phyloP scores from a whole-genome alignment of 768 basidiomycete genomes.

The Mycena rebaudengoi region DNA sequence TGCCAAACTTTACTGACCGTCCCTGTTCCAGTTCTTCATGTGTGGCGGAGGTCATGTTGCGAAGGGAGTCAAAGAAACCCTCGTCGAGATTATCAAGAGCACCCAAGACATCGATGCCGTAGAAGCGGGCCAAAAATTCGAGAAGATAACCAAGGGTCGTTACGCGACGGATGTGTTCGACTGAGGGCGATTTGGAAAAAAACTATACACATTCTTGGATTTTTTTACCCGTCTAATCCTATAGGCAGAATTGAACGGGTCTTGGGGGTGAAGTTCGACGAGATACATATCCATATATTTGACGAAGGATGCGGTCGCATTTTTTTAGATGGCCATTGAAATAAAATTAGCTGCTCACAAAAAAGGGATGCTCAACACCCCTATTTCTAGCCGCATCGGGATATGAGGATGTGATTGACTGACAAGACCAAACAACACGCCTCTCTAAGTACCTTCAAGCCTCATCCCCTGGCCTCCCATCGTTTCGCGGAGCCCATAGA shows the following conservation, averaged over 20 bases:
- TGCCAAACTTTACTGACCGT: not conserved
- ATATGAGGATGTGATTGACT: too few species aligned
- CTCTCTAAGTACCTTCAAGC: not conserved
- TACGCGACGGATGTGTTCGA: conserved; percentile 58
- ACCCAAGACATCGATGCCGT: conserved; percentile 27
- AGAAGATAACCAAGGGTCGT: conserved; percentile 44
- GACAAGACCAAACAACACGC: not conserved
- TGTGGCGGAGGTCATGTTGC: conserved; percentile 52
- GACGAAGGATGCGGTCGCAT: too few species aligned
- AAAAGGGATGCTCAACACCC: too few species aligned
- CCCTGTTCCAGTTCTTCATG: conserved; percentile 45
- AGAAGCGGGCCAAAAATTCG: conserved; percentile 40
- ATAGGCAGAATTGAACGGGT: too few species aligned
- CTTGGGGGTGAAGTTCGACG: too few species aligned
- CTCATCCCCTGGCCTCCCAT: not conserved
- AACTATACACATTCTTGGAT: too few species aligned
- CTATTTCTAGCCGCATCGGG: too few species aligned
- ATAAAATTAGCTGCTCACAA: too few species aligned
- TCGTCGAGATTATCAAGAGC: conserved; percentile 45
- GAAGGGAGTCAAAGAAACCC: conserved; percentile 45
- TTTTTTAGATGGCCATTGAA: too few species aligned
- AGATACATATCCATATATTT: too few species aligned
- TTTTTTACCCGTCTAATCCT: too few species aligned
- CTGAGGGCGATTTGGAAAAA: too few species aligned
- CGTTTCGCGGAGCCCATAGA: not conserved